These are phyloP conservation scores for Cytidiella melzeri DNA, from an alignment of 768 basidiomycete genomes.

Conservation along the genomic window DNA sequence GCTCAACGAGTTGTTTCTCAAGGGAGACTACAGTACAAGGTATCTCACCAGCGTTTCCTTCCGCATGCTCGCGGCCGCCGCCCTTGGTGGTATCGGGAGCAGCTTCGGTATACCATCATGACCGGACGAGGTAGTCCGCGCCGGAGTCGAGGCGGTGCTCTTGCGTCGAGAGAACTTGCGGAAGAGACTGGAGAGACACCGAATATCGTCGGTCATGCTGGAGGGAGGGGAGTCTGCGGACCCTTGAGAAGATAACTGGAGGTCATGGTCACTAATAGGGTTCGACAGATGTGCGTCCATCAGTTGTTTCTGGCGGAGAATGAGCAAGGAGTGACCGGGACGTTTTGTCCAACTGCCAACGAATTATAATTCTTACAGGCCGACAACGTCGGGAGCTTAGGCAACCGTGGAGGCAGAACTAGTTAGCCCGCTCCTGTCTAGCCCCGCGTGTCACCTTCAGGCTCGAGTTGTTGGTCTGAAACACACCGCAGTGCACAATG, in stretches of 20 bases:
- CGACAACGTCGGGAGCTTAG: neutral
- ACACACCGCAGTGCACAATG: too few relatives aligned
- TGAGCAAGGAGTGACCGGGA: neutral
- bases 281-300: neutral
- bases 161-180: neutral
- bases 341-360: neutral
- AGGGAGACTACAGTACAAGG: too few relatives aligned
- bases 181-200: neutral
- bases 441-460: too few relatives aligned
- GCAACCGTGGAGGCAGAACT: too few relatives aligned
- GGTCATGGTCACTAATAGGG: too few relatives aligned
- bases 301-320: neutral
- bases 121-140: neutral
- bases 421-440: too few relatives aligned
- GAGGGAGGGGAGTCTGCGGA: slow-evolving; percentile 1
- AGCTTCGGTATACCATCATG: too few relatives aligned
- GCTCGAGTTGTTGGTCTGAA: too few relatives aligned
- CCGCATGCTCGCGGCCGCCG: too few relatives aligned
- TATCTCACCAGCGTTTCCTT: too few relatives aligned
- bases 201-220: slow-evolving; percentile 1
- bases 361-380: neutral
- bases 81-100: too few relatives aligned
- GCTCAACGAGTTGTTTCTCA: too few relatives aligned
- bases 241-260: neutral
- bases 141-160: neutral